These are phyloP conservation scores for Malania oleifera DNA, from an alignment of 164 flowering plant species.

Conservation along the genomic window DNA sequence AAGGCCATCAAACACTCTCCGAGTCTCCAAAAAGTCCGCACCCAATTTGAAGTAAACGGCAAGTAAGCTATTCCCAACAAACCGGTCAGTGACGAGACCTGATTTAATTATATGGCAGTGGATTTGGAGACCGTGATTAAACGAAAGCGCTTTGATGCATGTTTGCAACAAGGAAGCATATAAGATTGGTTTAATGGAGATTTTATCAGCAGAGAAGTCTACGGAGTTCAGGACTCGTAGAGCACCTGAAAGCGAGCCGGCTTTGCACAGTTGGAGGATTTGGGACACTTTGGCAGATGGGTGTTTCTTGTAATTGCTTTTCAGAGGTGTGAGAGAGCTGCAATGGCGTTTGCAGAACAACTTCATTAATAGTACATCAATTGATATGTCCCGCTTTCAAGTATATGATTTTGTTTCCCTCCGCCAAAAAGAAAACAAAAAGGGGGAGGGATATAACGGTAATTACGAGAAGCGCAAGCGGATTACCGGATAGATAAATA, in stretches of 20 bases:
- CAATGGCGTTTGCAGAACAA: conserved; percentile 28
- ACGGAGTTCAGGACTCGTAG: conserved; percentile 42
- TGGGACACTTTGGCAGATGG: conserved; percentile 21
- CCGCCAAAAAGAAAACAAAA: no score
- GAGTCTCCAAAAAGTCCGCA: conserved; percentile 32
- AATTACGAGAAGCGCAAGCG: no score
- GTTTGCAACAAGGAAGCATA: conserved; percentile 76
- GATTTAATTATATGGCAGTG: conserved; percentile 66
- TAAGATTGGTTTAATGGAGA: conserved; percentile 38
- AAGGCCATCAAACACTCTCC: conserved; percentile 46
- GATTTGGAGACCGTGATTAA: conserved; percentile 52
- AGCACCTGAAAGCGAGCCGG: conserved; percentile 38
- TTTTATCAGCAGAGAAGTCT: conserved; percentile 7
- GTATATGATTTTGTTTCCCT: no score
- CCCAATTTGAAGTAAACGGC: conserved; percentile 61
- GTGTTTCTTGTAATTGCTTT: conserved; percentile 5
- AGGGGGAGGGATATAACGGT: no score
- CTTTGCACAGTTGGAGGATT: conserved; percentile 47
- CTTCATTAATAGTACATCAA: no score
- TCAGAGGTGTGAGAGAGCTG: conserved; percentile 17
- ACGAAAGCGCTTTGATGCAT: conserved; percentile 37
- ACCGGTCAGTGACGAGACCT: conserved; percentile 59
- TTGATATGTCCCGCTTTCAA: no score
- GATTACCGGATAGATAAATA: no score
- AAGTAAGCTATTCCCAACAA: conserved; percentile 72